phyloP scores from a whole-genome alignment of 257 asterid species.

The Eustoma russellianum region DNA sequence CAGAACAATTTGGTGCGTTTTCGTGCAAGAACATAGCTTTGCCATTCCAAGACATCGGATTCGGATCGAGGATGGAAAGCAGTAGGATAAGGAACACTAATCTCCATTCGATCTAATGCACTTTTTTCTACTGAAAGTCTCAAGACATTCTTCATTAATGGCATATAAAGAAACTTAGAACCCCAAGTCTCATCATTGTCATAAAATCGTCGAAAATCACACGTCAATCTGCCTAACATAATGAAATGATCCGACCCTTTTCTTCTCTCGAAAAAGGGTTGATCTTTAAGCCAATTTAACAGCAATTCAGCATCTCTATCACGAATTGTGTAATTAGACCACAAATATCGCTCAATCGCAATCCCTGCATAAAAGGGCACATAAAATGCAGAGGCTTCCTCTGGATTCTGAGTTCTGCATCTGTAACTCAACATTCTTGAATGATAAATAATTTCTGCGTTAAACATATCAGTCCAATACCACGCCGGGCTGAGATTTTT shows the following conservation, averaged over 20 bases:
- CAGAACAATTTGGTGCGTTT: constrained; percentile 40
- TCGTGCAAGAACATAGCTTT: constrained; percentile 29
- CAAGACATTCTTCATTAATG: constrained; percentile 45
- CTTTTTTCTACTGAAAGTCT: constrained; percentile 58
- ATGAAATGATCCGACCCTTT: constrained; percentile 77
- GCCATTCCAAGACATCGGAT: constrained; percentile 39
- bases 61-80: constrained; percentile 75
- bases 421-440: constrained; percentile 17
- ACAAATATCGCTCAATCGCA: constrained; percentile 44
- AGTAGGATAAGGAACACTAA: constrained; percentile 69
- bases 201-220: constrained; percentile 58
- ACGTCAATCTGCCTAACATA: constrained; percentile 55
- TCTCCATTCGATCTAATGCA: constrained; percentile 59
- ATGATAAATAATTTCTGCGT: constrained; percentile 54
- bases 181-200: constrained; percentile 65
- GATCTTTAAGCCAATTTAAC: constrained; percentile 50
- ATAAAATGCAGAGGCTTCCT: constrained; percentile 37
- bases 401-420: constrained; percentile 25
- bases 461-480: constrained; percentile 58
- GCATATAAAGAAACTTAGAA: constrained; percentile 58
- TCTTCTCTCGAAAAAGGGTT: constrained; percentile 35
- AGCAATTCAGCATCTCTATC: constrained; percentile 43
- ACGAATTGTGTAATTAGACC: constrained; percentile 37
- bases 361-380: constrained; percentile 59
- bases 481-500: constrained; percentile 32